Evolutionary conservation across 352 stramenopile species (phyloP).

Genomic region (Blastocystis sp.): DNA sequence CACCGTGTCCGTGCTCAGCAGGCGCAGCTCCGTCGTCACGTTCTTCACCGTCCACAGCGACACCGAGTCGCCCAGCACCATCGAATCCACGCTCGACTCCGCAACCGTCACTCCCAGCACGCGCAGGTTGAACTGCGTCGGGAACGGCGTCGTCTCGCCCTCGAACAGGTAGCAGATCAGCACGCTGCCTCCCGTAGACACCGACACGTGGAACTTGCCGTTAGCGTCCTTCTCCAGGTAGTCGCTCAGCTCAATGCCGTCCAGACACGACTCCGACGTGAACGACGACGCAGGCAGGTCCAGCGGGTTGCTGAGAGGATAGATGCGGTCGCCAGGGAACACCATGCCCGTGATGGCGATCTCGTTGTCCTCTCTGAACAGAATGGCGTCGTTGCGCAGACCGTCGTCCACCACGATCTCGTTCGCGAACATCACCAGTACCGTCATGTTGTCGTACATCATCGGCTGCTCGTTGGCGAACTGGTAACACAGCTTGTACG

Average conservation of each 20-base stretch:
- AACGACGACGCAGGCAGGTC: background rate
- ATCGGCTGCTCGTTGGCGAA: slow-evolving; percentile 36
- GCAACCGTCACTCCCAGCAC: slow-evolving; percentile 17
- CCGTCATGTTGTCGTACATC: background rate
- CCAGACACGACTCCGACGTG: slow-evolving; percentile 9
- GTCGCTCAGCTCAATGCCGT: background rate
- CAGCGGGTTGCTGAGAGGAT: background rate
- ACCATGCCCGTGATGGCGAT: slow-evolving; percentile 17
- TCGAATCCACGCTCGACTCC: background rate
- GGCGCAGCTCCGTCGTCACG: background rate
- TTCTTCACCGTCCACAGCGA: slow-evolving; percentile 36
- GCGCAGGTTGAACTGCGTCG: slow-evolving; percentile 16
- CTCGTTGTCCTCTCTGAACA: slow-evolving; percentile 39
- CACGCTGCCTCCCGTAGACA: slow-evolving; percentile 4
- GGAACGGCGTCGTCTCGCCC: slow-evolving; percentile 10
- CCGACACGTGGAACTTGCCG: slow-evolving; percentile 39
- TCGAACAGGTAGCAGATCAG: slow-evolving; percentile 55
- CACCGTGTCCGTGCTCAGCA: background rate
- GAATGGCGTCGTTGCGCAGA: slow-evolving; percentile 19
- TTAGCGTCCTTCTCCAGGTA: background rate
- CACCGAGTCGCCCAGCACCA: background rate
- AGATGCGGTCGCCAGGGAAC: slow-evolving; percentile 41
- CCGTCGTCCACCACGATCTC: slow-evolving; percentile 25
- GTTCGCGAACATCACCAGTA: slow-evolving; percentile 23
- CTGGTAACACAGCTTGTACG: slow-evolving; percentile 53